Base-by-base conservation (phyloP, 2,329 filamentous ascomycete species). In the Tricladium varicosporioides region DNA sequence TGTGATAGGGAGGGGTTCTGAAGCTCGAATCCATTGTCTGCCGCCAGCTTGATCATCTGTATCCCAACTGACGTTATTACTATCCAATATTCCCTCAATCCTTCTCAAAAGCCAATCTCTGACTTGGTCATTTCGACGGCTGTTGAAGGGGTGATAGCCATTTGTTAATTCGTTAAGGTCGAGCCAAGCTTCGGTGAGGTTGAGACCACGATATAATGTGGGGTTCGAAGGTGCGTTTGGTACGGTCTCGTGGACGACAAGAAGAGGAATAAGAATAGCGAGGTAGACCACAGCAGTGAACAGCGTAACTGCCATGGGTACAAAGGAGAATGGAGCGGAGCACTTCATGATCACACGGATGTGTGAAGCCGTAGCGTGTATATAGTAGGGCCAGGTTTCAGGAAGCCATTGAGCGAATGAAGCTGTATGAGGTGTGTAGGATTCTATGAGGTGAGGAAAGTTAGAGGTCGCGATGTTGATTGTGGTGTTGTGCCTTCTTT, bases 91-190 rank as follows among this genome's bases (percentile, higher is more conserved):
- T 40, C 81, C 76, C 60, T 85, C 76, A 57, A 96, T 82, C 58
- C 92, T 84, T 15, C 76, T 67, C 59, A 97, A 76, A 33, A 97
- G 76, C 79, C 88, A 97, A 33, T 83, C 76, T 60, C 90, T 86
- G 33, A 97, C 86, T 19, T 84, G 77, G 65, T 96, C 92, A 70
- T 97, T 97, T 59, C 83, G 80, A 58, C 80, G 86, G 64, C 88
- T 92, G 74, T 96, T 97, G 76, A 91, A 96, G 0, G 94, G 93
- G 70, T 96, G 94, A 69, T 89, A 94, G 1, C 80, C 79, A 61
- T 79, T 79, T 33, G 88, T 93, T 49, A 99, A 80, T 54, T 80
- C 76, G 59, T 91, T 84, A 32, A 99, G 78, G 70, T 97, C 92
- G 11, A 79, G 74, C 92, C 92, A 97, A 40, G 93, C 91, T 73